phyloP scores from a whole-genome alignment of 192 early-diverging fungal species.

The Mortierella alpina region DNA sequence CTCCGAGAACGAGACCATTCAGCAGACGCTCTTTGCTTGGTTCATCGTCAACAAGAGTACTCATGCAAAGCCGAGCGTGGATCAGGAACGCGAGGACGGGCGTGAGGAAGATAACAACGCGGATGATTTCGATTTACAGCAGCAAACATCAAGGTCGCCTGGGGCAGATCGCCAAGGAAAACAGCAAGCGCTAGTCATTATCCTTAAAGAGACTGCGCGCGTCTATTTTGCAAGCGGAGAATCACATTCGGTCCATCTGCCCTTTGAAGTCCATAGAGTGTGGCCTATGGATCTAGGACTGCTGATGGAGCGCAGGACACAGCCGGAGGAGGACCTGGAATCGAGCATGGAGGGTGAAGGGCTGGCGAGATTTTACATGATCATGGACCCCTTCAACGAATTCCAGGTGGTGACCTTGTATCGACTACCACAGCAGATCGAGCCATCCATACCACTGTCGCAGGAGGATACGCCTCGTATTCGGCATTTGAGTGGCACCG shows the following conservation, averaged over 20 bases:
- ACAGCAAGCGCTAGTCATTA: constrained; percentile 46
- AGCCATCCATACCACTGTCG: constrained; percentile 7
- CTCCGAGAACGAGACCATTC: constrained; percentile 38
- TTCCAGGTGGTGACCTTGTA: constrained; percentile 49
- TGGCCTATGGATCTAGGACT: constrained; percentile 63
- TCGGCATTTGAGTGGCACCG: constrained; percentile 2
- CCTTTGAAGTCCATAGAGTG: constrained; percentile 50
- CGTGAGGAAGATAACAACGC: constrained; percentile 5
- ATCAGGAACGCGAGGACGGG: constrained; percentile 12
- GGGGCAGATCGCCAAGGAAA: constrained; percentile 17
- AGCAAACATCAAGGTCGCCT: not conserved
- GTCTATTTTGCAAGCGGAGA: constrained; percentile 54
- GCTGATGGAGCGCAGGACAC: constrained; percentile 47
- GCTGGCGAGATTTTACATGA: constrained; percentile 54
- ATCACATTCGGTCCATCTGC: constrained; percentile 46
- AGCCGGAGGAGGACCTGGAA: constrained; percentile 13
- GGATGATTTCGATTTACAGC: not conserved
- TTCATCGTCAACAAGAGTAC: constrained; percentile 31
- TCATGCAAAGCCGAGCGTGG: not conserved
- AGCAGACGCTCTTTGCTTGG: constrained; percentile 57
- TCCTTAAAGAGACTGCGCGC: constrained; percentile 42
- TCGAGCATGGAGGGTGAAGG: constrained; percentile 1
- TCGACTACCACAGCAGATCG: constrained; percentile 6
- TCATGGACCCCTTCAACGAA: constrained; percentile 61
- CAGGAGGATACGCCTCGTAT: constrained; percentile 27